These are phyloP conservation scores for Boletellus ananas DNA, from an alignment of 768 basidiomycete genomes.

Conservation along the genomic window DNA sequence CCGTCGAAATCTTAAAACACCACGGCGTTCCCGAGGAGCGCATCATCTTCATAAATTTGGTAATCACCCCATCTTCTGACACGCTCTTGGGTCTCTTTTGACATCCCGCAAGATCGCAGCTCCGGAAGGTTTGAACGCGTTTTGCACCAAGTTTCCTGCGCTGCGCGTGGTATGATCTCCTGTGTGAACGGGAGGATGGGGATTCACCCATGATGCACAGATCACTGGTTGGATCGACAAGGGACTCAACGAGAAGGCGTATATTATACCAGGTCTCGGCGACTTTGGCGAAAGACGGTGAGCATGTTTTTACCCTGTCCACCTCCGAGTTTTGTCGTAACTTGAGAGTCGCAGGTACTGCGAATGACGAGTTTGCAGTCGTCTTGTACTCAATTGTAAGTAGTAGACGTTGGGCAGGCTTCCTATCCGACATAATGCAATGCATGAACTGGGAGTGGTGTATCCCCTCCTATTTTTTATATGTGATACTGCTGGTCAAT, in stretches of 20 bases:
- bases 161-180: slow-evolving; percentile 65
- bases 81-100: not conserved
- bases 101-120: slow-evolving; percentile 63
- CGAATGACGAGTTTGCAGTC: slow-evolving; percentile 7
- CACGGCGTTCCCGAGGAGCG: slow-evolving; percentile 92
- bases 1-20: slow-evolving; percentile 89
- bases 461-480: no score
- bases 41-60: slow-evolving; percentile 93
- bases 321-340: not conserved
- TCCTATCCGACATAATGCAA: not conserved
- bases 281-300: slow-evolving; percentile 93
- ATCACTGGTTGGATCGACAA: slow-evolving; percentile 96
- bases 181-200: not conserved
- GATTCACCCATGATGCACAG: slow-evolving; percentile 35
- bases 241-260: slow-evolving; percentile 86
- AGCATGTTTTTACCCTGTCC: slow-evolving; percentile 1
- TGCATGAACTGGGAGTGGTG: not conserved
- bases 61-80: slow-evolving; percentile 24
- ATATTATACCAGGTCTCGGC: slow-evolving; percentile 93
- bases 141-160: slow-evolving; percentile 71
- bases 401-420: not conserved
- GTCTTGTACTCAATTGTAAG: not conserved
- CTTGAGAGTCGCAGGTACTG: slow-evolving; percentile 18
- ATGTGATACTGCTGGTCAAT: no score
- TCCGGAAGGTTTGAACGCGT: slow-evolving; percentile 82